phyloP scores from a whole-genome alignment of 2,329 filamentous ascomycete species.

The Fusarium verrucosum region DNA sequence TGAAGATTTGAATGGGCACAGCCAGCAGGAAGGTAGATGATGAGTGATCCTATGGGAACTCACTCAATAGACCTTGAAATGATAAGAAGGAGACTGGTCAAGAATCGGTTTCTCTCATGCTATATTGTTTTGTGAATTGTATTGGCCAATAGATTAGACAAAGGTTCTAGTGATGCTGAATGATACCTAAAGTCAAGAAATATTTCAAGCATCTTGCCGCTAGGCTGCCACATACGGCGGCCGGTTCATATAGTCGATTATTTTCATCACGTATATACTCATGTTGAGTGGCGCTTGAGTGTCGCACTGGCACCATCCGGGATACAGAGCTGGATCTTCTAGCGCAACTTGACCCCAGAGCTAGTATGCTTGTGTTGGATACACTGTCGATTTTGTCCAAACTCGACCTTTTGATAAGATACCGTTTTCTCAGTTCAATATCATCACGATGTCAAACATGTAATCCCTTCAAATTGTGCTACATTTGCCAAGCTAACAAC shows the following conservation, averaged over 20 bases:
- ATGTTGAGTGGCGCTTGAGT: too few relatives aligned
- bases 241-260: too few relatives aligned
- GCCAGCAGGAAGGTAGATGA: background rate
- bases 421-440: background rate
- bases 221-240: too few relatives aligned
- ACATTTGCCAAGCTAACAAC: background rate
- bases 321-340: background rate
- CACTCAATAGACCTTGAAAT: background rate
- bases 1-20: background rate
- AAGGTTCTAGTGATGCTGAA: too few relatives aligned
- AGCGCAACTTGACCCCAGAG: background rate
- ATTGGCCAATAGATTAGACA: too few relatives aligned
- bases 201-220: too few relatives aligned
- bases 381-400: background rate
- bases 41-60: fast-evolving
- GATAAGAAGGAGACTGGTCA: too few relatives aligned
- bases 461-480: background rate
- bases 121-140: too few relatives aligned
- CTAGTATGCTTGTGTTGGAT: background rate
- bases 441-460: background rate
- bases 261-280: too few relatives aligned
- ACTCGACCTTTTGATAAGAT: background rate
- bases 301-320: background rate
- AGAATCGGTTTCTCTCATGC: too few relatives aligned
- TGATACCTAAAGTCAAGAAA: too few relatives aligned